Percentiles rank a stretch among this genome's conserved stretches.
These are phyloP conservation scores for Protea cynaroides DNA, from an alignment of 164 flowering plant species.

Conservation along the genomic window DNA sequence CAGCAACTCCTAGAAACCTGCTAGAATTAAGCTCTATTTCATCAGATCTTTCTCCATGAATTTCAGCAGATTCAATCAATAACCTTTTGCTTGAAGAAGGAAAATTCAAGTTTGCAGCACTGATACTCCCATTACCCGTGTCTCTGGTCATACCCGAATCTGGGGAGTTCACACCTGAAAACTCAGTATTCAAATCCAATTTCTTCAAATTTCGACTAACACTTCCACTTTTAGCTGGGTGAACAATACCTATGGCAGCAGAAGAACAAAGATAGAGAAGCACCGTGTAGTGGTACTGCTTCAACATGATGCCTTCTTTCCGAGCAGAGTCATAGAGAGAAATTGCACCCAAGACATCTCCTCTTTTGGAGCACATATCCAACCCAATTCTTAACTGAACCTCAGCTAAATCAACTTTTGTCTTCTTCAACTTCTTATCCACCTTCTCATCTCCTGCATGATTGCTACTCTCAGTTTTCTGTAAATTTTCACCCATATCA, in stretches of 20 bases:
- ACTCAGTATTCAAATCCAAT: slow-evolving; percentile 11
- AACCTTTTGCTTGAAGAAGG: slow-evolving; percentile 9
- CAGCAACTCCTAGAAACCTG: slow-evolving; percentile 1
- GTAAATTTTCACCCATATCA: slow-evolving; percentile 3
- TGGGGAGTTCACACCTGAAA: slow-evolving; percentile 7
- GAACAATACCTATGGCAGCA: slow-evolving; percentile 71
- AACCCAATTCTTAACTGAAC: slow-evolving; percentile 32
- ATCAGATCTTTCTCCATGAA: slow-evolving; percentile 4
- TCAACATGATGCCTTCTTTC: slow-evolving; percentile 49
- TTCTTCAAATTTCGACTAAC: slow-evolving; percentile 28
- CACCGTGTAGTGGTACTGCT: slow-evolving; percentile 71
- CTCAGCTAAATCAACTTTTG: slow-evolving; percentile 27
- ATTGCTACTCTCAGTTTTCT: slow-evolving; percentile 15
- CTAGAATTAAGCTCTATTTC: slow-evolving; percentile 7
- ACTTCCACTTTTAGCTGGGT: slow-evolving; percentile 74
- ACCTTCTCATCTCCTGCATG: slow-evolving; percentile 16
- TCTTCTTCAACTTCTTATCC: slow-evolving; percentile 29
- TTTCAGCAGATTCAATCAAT: slow-evolving; percentile 7
- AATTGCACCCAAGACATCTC: slow-evolving; percentile 73
- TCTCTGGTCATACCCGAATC: slow-evolving; percentile 14
- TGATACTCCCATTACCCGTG: slow-evolving; percentile 1
- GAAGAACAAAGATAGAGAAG: slow-evolving; percentile 80
- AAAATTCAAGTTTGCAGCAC: background rate
- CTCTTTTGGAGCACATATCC: slow-evolving; percentile 76
- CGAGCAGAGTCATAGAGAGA: slow-evolving; percentile 52